Percentiles rank a stretch among this genome's conserved stretches.
Evolutionary conservation across 371 early-diverging fungal genomes (phyloP).

Genomic region (Apophysomyces trapeziformis): DNA sequence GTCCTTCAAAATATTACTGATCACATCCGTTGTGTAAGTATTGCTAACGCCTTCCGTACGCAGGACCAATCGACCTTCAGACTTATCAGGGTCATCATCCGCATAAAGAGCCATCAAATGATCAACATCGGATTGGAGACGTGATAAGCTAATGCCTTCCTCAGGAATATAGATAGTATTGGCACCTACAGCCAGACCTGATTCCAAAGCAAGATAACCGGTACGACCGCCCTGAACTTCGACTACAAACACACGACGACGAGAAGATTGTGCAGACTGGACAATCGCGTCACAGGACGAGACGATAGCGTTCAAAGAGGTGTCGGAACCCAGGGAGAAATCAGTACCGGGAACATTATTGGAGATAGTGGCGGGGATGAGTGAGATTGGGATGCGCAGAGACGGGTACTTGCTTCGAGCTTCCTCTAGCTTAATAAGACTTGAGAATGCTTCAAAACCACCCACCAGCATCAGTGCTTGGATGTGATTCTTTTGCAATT

Average conservation of each 20-base stretch:
- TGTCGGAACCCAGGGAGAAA: conserved; percentile 96
- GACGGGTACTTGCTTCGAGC: conserved; percentile 81
- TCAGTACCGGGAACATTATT: conserved; percentile 99
- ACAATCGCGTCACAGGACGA: conserved; percentile 94
- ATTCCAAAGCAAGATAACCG: conserved; percentile 94
- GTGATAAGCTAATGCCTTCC: conserved; percentile 82
- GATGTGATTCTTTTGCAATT: conserved; percentile 89
- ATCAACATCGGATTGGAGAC: conserved; percentile 83
- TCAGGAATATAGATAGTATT: conserved; percentile 96
- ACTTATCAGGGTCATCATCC: conserved; percentile 70
- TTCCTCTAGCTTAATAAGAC: conserved; percentile 73
- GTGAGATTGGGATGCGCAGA: conserved; percentile 92
- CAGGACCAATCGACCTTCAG: conserved; percentile 84
- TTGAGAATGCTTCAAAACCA: conserved; percentile 93
- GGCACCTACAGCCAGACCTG: conserved; percentile 93
- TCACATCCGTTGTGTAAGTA: conserved; percentile 91
- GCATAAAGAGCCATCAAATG: conserved; percentile 79
- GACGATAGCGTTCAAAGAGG: conserved; percentile 96
- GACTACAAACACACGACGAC: conserved; percentile 96
- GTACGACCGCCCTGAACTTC: conserved; percentile 98
- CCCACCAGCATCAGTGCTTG: conserved; percentile 93
- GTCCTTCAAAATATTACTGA: conserved; percentile 88
- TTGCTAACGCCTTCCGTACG: conserved; percentile 84
- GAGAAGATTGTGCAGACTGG: conserved; percentile 88
- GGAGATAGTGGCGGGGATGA: conserved; percentile 96